A percentile compares a stretch with the other conserved stretches of the same genome.
Conservation (phyloP, 257 asterid species). For the Nicotiana attenuata region DNA sequence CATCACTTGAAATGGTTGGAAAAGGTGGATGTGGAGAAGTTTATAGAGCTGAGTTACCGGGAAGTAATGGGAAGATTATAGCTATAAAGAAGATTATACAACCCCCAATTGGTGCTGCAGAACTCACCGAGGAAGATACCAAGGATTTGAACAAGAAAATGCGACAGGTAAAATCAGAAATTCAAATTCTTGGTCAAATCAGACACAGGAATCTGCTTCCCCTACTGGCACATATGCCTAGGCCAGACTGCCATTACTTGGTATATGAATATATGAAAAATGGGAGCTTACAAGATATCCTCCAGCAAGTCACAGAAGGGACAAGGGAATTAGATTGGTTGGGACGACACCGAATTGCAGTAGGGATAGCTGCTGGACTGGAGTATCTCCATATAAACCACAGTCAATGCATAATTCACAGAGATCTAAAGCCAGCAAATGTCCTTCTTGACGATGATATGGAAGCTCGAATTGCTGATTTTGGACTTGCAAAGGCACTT, state of each 20-base stretch:
- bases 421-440: conserved; percentile 87
- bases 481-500: conserved; percentile 73
- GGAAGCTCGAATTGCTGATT: conserved; percentile 87
- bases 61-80: conserved; percentile 55
- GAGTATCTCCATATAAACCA: conserved; percentile 74
- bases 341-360: conserved; percentile 51
- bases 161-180: conserved; percentile 77
- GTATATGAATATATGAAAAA: conserved; percentile 91
- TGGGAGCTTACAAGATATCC: conserved; percentile 71
- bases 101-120: conserved; percentile 43
- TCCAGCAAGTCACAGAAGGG: conserved; percentile 37
- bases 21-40: conserved; percentile 92
- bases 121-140: conserved; percentile 61
- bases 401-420: conserved; percentile 57
- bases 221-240: conserved; percentile 66
- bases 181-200: conserved; percentile 76
- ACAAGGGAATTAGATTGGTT: conserved; percentile 54
- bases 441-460: conserved; percentile 77
- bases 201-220: conserved; percentile 70
- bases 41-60: conserved; percentile 61
- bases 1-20: conserved; percentile 56
- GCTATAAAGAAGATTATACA: conserved; percentile 77
- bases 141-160: conserved; percentile 52
- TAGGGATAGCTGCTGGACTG: conserved; percentile 71
- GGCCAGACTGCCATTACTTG: conserved; percentile 68